A percentile compares a stretch with the other conserved stretches of the same genome.
Evolutionary conservation across 2,329 filamentous ascomycete species (phyloP).

Genomic region (Monosporascus sp.): DNA sequence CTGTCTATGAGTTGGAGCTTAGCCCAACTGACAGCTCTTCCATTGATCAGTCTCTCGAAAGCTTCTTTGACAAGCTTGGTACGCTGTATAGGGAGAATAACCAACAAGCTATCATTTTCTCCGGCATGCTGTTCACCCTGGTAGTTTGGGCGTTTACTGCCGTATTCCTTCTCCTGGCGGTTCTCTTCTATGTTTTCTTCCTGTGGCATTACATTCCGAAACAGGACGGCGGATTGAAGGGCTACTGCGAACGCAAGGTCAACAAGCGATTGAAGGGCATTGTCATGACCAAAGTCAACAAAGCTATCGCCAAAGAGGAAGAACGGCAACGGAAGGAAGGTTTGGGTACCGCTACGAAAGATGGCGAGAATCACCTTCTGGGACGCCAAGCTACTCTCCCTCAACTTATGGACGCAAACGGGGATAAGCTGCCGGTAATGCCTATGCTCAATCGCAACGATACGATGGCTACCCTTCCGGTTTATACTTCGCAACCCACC

Average conservation of each 20-base stretch:
- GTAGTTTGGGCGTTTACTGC: conserved; percentile 83
- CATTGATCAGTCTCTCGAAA: conserved; percentile 59
- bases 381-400: conserved; percentile 65
- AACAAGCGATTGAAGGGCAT: conserved; percentile 80
- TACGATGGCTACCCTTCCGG: conserved; percentile 56
- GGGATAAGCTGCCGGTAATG: conserved; percentile 52
- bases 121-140: conserved; percentile 87
- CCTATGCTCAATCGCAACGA: conserved; percentile 55
- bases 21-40: conserved; percentile 47
- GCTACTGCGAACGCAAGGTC: conserved; percentile 89
- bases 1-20: conserved; percentile 72
- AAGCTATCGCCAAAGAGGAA: conserved; percentile 76
- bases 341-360: conserved; percentile 45
- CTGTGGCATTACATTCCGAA: conserved; percentile 88
- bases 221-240: conserved; percentile 71
- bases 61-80: conserved; percentile 80
- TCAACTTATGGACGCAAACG: conserved; percentile 44
- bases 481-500: conserved; percentile 55
- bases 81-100: conserved; percentile 67
- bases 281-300: conserved; percentile 81
- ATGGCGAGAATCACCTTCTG: conserved; percentile 44
- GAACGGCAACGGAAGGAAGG: conserved; percentile 50
- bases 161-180: conserved; percentile 67
- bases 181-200: conserved; percentile 79
- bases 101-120: conserved; percentile 76